phyloP scores from a whole-genome alignment of 2,329 filamentous ascomycete species.

The Domatiomyces globalis region DNA sequence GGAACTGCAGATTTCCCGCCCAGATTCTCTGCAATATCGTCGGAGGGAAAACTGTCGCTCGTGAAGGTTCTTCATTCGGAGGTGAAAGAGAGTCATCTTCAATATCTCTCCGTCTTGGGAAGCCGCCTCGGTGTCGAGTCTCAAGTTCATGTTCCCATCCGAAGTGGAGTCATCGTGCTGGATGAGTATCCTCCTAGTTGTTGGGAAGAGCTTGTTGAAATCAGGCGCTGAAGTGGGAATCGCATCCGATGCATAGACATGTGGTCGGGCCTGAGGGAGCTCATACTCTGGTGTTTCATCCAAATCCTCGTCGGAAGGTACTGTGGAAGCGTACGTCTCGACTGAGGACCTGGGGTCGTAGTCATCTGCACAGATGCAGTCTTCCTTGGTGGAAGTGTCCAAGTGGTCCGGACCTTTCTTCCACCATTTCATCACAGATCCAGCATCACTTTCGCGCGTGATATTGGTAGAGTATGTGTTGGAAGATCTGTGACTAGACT shows the following conservation, averaged over 20 bases:
- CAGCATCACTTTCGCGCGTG: constrained; percentile 6
- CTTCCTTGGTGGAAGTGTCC: constrained; percentile 7
- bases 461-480: constrained; percentile 14
- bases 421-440: neutral
- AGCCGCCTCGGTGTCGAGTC: constrained; percentile 62
- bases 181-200: constrained; percentile 63
- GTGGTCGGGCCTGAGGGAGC: constrained; percentile 36
- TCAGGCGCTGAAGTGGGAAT: constrained; percentile 66
- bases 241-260: constrained; percentile 50
- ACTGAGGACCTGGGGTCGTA: constrained; percentile 42
- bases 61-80: constrained; percentile 84
- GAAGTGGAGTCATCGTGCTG: constrained; percentile 78
- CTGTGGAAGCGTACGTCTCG: constrained; percentile 67
- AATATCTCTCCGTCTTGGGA: constrained; percentile 44
- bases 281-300: constrained; percentile 38
- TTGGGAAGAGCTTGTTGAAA: constrained; percentile 78
- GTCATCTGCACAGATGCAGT: constrained; percentile 4
- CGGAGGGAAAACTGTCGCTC: constrained; percentile 79
- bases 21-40: constrained; percentile 82
- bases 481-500: constrained; percentile 6
- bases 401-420: neutral
- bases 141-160: constrained; percentile 94
- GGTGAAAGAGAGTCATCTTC: constrained; percentile 71
- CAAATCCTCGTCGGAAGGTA: constrained; percentile 47
- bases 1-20: constrained; percentile 80